Evolutionary conservation across 2,329 filamentous ascomycete genomes (phyloP).

Genomic region (Epichloe elymi): DNA sequence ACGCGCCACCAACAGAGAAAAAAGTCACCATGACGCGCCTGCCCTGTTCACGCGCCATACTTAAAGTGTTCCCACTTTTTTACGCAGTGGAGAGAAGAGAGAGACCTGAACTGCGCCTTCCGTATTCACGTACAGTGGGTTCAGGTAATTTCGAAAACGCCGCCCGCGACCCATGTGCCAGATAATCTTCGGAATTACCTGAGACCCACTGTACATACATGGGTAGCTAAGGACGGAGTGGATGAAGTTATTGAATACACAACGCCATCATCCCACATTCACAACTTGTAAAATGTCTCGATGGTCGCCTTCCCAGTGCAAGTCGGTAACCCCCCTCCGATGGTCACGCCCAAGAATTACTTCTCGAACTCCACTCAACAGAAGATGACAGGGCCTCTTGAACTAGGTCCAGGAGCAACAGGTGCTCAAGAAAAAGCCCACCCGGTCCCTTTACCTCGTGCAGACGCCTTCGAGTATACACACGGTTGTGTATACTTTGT

Average conservation of each 20-base stretch:
- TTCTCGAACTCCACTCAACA: background rate
- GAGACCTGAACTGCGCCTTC: too few relatives aligned
- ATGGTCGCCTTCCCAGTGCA: slow-evolving; percentile 24
- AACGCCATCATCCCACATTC: too few relatives aligned
- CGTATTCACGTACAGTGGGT: too few relatives aligned
- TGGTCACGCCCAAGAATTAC: background rate
- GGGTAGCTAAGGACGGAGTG: too few relatives aligned
- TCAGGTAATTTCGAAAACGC: too few relatives aligned
- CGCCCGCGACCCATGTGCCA: too few relatives aligned
- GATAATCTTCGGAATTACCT: too few relatives aligned
- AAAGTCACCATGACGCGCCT: slow-evolving; percentile 3
- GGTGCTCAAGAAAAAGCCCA: slow-evolving; percentile 26
- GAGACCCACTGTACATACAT: too few relatives aligned
- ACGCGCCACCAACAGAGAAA: background rate
- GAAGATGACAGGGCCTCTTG: slow-evolving; percentile 3
- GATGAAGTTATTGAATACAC: too few relatives aligned
- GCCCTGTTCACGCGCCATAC: background rate
- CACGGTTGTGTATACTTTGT: background rate
- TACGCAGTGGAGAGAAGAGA: background rate
- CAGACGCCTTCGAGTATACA: slow-evolving; percentile 6
- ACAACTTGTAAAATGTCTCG: slow-evolving; percentile 24
- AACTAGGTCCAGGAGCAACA: slow-evolving; percentile 25
- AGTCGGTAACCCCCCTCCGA: slow-evolving; percentile 17
- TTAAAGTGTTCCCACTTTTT: slow-evolving; percentile 10
- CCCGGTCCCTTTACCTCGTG: slow-evolving; percentile 22